Conservation (phyloP, 108 stramenopile genomes). For the Nannochloropsis gaditana region DNA sequence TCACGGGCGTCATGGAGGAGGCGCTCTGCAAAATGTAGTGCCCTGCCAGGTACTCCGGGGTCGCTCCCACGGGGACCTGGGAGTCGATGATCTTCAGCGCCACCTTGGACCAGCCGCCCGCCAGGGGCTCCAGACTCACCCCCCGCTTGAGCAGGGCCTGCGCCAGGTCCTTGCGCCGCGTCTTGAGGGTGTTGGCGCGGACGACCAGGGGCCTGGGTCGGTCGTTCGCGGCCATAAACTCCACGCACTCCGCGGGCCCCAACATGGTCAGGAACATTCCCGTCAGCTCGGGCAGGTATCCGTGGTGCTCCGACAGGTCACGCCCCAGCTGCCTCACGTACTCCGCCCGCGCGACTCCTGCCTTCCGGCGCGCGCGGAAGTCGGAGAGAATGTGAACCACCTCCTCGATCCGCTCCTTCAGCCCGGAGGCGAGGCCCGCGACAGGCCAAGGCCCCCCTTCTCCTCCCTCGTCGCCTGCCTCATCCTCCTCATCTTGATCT, state of each 20-base stretch:
- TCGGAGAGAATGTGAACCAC: slow-evolving; percentile 82
- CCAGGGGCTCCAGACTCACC: slow-evolving; percentile 89
- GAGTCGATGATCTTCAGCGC: slow-evolving; percentile 93
- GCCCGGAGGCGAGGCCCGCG: slow-evolving; percentile 66
- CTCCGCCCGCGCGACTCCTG: slow-evolving; percentile 74
- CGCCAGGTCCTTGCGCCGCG: slow-evolving; percentile 90
- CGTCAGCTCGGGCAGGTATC: slow-evolving; percentile 88
- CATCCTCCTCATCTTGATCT: slow-evolving; percentile 31
- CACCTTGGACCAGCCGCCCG: slow-evolving; percentile 89
- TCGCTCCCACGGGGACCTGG: slow-evolving; percentile 89
- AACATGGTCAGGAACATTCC: slow-evolving; percentile 92
- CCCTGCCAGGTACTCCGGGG: slow-evolving; percentile 97
- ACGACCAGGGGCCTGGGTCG: slow-evolving; percentile 87
- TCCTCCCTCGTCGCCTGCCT: slow-evolving; percentile 21
- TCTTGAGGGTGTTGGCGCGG: slow-evolving; percentile 95
- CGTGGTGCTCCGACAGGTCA: slow-evolving; percentile 87
- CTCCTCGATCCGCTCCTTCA: slow-evolving; percentile 77
- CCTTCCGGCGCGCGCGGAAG: slow-evolving; percentile 72
- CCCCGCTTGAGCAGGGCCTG: slow-evolving; percentile 93
- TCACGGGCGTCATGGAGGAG: slow-evolving; percentile 91
- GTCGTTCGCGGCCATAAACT: slow-evolving; percentile 93
- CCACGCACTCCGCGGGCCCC: slow-evolving; percentile 78
- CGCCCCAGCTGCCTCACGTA: slow-evolving; percentile 77
- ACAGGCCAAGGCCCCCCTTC: slow-evolving; percentile 21
- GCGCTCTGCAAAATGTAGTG: slow-evolving; percentile 99